A percentile compares a stretch with the other conserved stretches of the same genome.
phyloP scores from a whole-genome alignment of 768 basidiomycete genomes.

The Melanogaster broomeanus region DNA sequence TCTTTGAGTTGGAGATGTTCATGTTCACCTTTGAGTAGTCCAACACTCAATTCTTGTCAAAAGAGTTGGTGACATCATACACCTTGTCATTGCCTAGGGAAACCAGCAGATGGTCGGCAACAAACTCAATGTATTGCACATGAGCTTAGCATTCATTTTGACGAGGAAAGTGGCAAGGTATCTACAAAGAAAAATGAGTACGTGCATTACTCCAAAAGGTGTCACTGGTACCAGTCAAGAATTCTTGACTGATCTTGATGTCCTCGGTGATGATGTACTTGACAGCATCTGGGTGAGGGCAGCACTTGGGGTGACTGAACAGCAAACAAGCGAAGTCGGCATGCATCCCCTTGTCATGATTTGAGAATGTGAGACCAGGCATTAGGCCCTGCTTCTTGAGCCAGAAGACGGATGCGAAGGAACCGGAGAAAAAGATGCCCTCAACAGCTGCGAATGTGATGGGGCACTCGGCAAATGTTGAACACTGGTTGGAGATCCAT shows the following conservation, averaged over 20 bases:
- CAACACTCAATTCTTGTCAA: no score
- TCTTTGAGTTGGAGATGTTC: no score
- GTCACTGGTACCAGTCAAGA: constrained; percentile 26
- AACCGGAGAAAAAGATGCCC: constrained; percentile 97
- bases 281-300: constrained; percentile 79
- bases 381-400: constrained; percentile 96
- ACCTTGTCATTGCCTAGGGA: no score
- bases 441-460: constrained; percentile 96
- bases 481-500: constrained; percentile 82
- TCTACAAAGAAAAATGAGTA: constrained; percentile 40
- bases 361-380: constrained; percentile 93
- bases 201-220: no score
- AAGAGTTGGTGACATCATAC: no score
- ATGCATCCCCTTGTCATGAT: constrained; percentile 93
- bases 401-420: constrained; percentile 96
- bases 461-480: constrained; percentile 87
- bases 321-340: constrained; percentile 94
- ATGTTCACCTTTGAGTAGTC: no score
- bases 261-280: constrained; percentile 76
- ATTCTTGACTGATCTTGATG: constrained; percentile 81
- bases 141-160: constrained; percentile 85
- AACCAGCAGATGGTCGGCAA: constrained; percentile 86
- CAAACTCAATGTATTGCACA: constrained; percentile 93
- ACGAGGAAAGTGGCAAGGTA: constrained; percentile 85
- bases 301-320: constrained; percentile 73